Evolutionary conservation across 305 asterid species (phyloP).

Genomic region (Coffea humblotiana): DNA sequence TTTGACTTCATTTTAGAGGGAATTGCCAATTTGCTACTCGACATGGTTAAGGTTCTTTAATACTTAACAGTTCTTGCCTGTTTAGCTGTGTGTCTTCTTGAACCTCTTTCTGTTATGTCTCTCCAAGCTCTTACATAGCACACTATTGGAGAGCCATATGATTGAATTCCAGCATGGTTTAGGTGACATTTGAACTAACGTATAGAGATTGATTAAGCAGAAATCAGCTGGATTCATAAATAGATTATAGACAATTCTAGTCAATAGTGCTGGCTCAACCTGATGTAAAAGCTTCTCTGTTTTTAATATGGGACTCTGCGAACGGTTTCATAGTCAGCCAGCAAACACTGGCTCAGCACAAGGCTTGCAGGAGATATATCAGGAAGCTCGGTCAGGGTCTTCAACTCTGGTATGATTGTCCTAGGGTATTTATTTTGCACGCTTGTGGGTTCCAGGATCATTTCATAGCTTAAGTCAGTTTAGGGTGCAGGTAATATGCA

Average conservation of each 20-base stretch:
- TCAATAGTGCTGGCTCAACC: not conserved
- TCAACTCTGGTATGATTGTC: not conserved
- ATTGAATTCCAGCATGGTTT: not conserved
- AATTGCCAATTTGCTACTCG: not conserved
- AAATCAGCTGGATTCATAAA: too few species aligned
- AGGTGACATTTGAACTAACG: too few species aligned
- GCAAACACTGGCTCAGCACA: not conserved
- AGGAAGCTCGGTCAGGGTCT: not conserved
- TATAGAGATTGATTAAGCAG: not conserved
- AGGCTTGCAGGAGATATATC: not conserved
- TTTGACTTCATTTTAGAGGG: not conserved
- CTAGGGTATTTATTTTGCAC: not conserved
- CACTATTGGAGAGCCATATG: not conserved
- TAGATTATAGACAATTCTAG: too few species aligned
- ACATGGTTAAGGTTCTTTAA: not conserved
- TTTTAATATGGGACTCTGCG: not conserved
- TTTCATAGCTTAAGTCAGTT: not conserved
- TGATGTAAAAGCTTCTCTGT: not conserved
- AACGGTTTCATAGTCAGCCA: not conserved
- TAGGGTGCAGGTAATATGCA: not conserved
- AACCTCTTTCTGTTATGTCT: not conserved
- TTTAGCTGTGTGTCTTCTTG: too few species aligned
- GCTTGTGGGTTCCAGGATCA: not conserved
- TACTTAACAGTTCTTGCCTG: not conserved
- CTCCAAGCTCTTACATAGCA: not conserved